Conservation (phyloP, 1,284 basidiomycete species). For the Anthracocystis panici-leucophaei region DNA sequence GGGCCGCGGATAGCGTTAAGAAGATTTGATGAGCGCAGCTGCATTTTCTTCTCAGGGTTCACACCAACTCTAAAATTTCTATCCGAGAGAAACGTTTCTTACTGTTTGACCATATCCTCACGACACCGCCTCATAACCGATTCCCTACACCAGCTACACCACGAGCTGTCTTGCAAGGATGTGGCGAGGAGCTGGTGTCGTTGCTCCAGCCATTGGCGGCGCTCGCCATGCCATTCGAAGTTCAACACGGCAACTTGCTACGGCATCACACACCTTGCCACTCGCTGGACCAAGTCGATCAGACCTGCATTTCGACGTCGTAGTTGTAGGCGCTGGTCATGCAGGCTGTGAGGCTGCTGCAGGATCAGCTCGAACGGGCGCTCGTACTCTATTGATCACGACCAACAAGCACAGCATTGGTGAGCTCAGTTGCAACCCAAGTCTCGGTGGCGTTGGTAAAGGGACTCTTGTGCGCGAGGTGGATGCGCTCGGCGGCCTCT, state of each 20-base stretch:
- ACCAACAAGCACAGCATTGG: conserved; percentile 84
- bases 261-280: conserved; percentile 10
- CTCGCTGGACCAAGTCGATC: conserved; percentile 22
- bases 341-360: conserved; percentile 91
- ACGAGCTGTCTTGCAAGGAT: neutral
- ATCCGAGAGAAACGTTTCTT: neutral
- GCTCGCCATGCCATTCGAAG: neutral
- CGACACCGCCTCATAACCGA: neutral
- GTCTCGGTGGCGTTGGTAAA: conserved; percentile 78
- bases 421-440: conserved; percentile 88
- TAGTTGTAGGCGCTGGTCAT: conserved; percentile 90
- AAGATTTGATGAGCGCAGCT: neutral
- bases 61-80: conserved; percentile 2
- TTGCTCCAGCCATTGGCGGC: neutral
- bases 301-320: conserved; percentile 73
- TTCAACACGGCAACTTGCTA: conserved; percentile 16
- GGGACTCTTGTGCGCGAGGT: conserved; percentile 88
- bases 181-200: conserved; percentile 1
- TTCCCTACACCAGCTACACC: neutral
- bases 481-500: conserved; percentile 86
- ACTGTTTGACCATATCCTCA: neutral
- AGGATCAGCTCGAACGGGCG: conserved; percentile 83
- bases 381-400: conserved; percentile 82
- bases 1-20: conserved; percentile 2
- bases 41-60: conserved; percentile 14